Evolutionary conservation across 805 yeast genomes (phyloP).

Genomic region (Metschnikowia peoriensis): DNA sequence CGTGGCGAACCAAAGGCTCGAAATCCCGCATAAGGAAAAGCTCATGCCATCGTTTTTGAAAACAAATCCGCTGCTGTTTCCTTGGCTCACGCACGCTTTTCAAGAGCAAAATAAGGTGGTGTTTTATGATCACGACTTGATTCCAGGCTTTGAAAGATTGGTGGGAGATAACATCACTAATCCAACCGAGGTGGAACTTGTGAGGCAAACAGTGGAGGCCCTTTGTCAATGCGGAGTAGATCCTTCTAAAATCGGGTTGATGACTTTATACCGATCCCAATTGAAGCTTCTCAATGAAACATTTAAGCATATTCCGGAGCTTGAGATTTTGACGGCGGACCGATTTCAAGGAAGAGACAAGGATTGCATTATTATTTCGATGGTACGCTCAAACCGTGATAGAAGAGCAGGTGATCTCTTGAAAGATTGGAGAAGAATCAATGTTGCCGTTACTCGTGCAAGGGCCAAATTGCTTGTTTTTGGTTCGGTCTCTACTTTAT

Average conservation of each 20-base stretch:
- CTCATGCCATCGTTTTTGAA: slow-evolving; percentile 16
- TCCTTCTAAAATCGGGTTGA: slow-evolving; percentile 68
- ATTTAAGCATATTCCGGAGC: slow-evolving; percentile 31
- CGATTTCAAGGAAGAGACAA: slow-evolving; percentile 96
- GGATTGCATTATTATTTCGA: slow-evolving; percentile 82
- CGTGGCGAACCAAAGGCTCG: slow-evolving; percentile 60
- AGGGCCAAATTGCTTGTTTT: slow-evolving; percentile 76
- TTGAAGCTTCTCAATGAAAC: slow-evolving; percentile 29
- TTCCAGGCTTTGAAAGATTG: slow-evolving; percentile 55
- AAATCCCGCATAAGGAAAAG: slow-evolving; percentile 43
- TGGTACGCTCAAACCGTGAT: slow-evolving; percentile 76
- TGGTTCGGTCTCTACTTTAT: slow-evolving; percentile 71
- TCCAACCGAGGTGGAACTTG: slow-evolving; percentile 64
- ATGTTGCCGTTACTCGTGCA: slow-evolving; percentile 93
- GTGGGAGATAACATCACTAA: slow-evolving; percentile 73
- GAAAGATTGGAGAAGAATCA: slow-evolving; percentile 86
- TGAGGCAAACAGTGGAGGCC: slow-evolving; percentile 59
- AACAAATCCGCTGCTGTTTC: not conserved
- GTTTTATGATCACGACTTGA: slow-evolving; percentile 74
- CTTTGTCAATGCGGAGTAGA: slow-evolving; percentile 59
- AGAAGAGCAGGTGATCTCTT: slow-evolving; percentile 72
- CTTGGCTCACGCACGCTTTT: slow-evolving; percentile 61
- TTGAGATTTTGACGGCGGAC: slow-evolving; percentile 91
- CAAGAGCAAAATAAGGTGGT: slow-evolving; percentile 59
- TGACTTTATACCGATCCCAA: slow-evolving; percentile 88